phyloP scores from a whole-genome alignment of 2,329 filamentous ascomycete species.

The Exserohilum turcica region DNA sequence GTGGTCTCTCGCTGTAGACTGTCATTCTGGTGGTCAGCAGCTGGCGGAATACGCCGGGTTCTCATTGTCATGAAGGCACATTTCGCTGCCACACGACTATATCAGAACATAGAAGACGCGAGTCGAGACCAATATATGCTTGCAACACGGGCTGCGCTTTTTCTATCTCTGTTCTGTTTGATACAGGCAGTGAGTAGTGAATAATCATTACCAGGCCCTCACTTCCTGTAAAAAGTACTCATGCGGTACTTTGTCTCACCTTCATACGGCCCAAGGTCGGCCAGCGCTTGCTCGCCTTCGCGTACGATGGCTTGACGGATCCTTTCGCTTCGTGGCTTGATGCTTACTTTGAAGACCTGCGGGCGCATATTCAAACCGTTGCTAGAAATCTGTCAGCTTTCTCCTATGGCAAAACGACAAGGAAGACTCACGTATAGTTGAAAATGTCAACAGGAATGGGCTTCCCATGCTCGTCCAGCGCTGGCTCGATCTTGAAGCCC shows the following conservation, averaged over 20 bases:
- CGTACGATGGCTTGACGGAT: constrained; percentile 58
- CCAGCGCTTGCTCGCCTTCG: constrained; percentile 59
- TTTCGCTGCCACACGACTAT: background rate
- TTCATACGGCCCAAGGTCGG: constrained; percentile 58
- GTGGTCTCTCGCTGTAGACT: too few species aligned
- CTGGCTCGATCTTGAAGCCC: constrained; percentile 59
- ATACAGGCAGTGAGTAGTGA: background rate
- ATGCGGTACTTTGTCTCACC: constrained; percentile 64
- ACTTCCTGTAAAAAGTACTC: constrained; percentile 43
- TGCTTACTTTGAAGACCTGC: constrained; percentile 60
- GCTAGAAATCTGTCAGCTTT: constrained; percentile 34
- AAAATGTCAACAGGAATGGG: constrained; percentile 63
- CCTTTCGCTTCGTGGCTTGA: constrained; percentile 56
- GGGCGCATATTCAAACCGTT: constrained; percentile 66
- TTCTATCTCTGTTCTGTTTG: background rate
- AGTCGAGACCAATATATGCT: background rate
- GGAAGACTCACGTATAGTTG: constrained; percentile 55
- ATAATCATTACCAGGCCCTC: background rate
- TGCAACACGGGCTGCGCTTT: background rate
- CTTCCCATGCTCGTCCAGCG: constrained; percentile 50
- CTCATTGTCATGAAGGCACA: background rate
- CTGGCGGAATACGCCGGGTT: too few species aligned
- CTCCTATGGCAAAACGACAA: background rate
- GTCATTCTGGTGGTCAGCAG: too few species aligned
- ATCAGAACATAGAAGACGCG: background rate